Conservation (phyloP, 176 grass and related monocot species). For the Oryza coarctata region DNA sequence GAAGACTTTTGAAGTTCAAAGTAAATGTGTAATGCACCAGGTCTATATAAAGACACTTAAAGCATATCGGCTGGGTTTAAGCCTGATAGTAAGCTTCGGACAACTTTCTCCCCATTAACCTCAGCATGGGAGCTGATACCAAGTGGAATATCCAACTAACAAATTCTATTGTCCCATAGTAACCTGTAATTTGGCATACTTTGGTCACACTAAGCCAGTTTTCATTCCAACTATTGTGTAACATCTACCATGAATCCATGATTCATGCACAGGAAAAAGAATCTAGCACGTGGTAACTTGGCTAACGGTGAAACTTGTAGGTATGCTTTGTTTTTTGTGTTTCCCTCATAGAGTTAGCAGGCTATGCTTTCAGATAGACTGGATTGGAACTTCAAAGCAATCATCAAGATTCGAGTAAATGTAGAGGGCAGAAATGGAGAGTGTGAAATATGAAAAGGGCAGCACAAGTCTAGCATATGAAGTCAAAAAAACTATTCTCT, state of each 20-base stretch:
- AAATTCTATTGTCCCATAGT: conserved; percentile 8
- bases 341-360: neutral
- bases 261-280: neutral
- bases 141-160: neutral
- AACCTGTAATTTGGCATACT: neutral
- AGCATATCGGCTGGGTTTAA: neutral
- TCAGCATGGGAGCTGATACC: neutral
- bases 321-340: neutral
- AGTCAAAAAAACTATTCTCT: neutral
- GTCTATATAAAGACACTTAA: neutral
- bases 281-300: neutral
- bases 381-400: neutral
- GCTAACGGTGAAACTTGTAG: neutral
- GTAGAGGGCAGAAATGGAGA: neutral
- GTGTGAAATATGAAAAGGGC: neutral
- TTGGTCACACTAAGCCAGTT: neutral
- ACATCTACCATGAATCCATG: neutral
- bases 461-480: neutral
- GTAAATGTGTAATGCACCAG: neutral
- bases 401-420: neutral
- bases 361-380: neutral
- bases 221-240: neutral
- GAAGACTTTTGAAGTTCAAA: neutral
- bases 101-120: conserved; percentile 6
- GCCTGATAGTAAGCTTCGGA: neutral